phyloP scores from a whole-genome alignment of 108 stramenopile genomes.

The Cylindrotheca closterium region DNA sequence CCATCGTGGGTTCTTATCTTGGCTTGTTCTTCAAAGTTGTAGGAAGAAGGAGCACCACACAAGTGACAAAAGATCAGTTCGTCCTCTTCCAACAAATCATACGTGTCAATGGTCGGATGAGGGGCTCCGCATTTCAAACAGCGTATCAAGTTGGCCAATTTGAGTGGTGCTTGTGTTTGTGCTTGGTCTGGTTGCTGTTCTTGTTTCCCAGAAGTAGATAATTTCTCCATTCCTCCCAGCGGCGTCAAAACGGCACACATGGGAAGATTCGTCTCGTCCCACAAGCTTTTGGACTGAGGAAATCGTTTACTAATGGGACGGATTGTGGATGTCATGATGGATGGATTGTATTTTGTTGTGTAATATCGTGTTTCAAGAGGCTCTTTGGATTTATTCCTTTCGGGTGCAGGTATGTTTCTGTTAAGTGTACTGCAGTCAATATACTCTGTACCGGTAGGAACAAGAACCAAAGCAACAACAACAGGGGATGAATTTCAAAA shows the following conservation, averaged over 20 bases:
- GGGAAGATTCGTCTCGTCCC: constrained; percentile 53
- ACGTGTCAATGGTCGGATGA: constrained; percentile 39
- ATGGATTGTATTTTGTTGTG: too few species aligned
- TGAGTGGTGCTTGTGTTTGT: background rate
- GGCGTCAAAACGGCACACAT: constrained; percentile 39
- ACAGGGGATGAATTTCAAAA: too few species aligned
- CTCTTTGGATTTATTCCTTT: too few species aligned
- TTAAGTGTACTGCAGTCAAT: too few species aligned
- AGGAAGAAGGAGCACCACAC: constrained; percentile 37
- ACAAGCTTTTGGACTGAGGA: constrained; percentile 24
- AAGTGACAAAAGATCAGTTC: constrained; percentile 36
- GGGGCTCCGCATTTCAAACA: constrained; percentile 60
- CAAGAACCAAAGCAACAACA: too few species aligned
- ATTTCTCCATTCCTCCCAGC: background rate
- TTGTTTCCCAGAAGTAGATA: background rate
- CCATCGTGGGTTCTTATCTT: constrained; percentile 10
- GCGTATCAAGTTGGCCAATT: background rate
- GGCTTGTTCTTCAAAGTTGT: constrained; percentile 25
- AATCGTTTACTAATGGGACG: constrained; percentile 30
- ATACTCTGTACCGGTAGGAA: too few species aligned
- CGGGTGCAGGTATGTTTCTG: too few species aligned
- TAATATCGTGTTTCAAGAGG: too few species aligned
- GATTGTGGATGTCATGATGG: constrained; percentile 9
- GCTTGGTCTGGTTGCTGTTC: background rate
- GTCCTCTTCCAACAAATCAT: constrained; percentile 12